A percentile compares a stretch with the other conserved stretches of the same genome.
phyloP scores from a whole-genome alignment of 257 asterid genomes.

The Nicotiana tabacum region DNA sequence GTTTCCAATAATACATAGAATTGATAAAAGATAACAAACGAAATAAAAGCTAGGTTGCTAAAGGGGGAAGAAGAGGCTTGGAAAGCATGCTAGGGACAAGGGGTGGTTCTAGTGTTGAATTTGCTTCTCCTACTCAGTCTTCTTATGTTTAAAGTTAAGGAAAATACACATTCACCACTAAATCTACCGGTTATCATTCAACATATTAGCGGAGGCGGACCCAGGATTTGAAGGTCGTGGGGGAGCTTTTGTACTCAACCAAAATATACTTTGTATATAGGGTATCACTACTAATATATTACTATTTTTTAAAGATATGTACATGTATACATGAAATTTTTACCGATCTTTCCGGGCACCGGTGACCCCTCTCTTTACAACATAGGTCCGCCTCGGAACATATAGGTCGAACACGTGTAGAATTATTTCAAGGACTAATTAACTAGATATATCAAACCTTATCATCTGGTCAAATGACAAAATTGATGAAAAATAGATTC shows the following conservation, averaged over 20 bases:
- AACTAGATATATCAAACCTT: too few relatives aligned
- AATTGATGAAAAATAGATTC: not conserved
- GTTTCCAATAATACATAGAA: not conserved
- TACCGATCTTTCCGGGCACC: too few relatives aligned
- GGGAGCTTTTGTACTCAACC: too few relatives aligned
- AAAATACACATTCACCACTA: not conserved
- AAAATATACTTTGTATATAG: too few relatives aligned
- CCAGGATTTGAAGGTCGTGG: too few relatives aligned
- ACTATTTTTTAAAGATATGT: too few relatives aligned
- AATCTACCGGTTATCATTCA: not conserved
- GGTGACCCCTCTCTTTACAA: too few relatives aligned
- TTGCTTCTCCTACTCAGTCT: not conserved
- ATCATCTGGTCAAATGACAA: too few relatives aligned
- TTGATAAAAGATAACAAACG: not conserved
- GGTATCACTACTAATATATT: too few relatives aligned
- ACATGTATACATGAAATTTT: too few relatives aligned
- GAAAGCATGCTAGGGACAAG: not conserved
- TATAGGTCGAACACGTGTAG: not conserved
- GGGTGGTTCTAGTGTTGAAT: not conserved
- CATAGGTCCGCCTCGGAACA: too few relatives aligned
- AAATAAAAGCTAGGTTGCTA: not conserved
- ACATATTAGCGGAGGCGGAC: not conserved
- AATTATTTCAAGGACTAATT: too few relatives aligned
- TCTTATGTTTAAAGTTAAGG: not conserved
- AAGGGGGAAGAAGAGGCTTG: not conserved